phyloP scores from a whole-genome alignment of 768 basidiomycete genomes.

The Mycena leptocephala region DNA sequence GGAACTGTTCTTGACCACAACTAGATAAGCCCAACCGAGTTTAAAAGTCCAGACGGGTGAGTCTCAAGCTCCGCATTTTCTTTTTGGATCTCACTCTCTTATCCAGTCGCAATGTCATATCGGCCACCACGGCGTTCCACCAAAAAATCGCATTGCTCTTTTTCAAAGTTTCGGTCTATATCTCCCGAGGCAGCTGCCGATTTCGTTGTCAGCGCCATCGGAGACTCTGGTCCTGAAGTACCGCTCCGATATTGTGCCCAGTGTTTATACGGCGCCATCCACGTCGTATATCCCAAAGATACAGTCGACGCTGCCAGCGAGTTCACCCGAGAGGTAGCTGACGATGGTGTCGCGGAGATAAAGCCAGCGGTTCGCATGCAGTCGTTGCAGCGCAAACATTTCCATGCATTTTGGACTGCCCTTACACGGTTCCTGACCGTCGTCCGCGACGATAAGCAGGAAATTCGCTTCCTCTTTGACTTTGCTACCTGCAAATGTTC shows the following conservation, averaged over 20 bases:
- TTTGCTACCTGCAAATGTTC: neutral
- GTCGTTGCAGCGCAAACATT: neutral
- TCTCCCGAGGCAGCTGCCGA: neutral
- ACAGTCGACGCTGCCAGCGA: constrained; percentile 2
- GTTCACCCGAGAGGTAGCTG: neutral
- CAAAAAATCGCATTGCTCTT: neutral
- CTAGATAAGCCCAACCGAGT: too few relatives aligned
- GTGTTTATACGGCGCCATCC: constrained; percentile 1
- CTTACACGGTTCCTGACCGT: neutral
- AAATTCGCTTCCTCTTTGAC: neutral
- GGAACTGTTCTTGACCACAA: too few relatives aligned
- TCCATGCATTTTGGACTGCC: constrained; percentile 13
- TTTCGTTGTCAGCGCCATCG: neutral
- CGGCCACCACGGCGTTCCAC: too few relatives aligned
- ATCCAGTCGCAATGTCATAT: too few relatives aligned
- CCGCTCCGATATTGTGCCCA: neutral
- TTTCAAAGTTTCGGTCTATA: neutral
- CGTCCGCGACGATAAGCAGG: neutral
- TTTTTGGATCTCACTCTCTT: too few relatives aligned
- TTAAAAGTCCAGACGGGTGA: too few relatives aligned
- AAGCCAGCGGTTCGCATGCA: constrained; percentile 11
- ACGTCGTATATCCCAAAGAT: constrained; percentile 7
- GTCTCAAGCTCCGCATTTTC: too few relatives aligned
- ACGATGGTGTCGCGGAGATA: neutral
- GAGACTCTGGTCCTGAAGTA: neutral